Percentiles rank a stretch among this genome's conserved stretches.
phyloP scores from a whole-genome alignment of 768 basidiomycete genomes.

The Psilocybe subaeruginosa region DNA sequence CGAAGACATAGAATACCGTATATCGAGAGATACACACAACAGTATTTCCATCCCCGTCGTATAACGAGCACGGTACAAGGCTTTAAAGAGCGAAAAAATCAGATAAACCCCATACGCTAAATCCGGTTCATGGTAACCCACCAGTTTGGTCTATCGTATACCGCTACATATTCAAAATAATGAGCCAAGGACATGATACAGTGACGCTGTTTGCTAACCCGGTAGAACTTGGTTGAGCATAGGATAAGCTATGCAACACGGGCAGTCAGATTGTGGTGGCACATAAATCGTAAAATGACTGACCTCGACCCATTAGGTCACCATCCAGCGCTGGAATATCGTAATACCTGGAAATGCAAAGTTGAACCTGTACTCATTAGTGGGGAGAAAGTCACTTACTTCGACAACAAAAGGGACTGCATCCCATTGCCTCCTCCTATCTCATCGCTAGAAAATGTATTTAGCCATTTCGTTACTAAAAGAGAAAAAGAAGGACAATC shows the following conservation, averaged over 20 bases:
- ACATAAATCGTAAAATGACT: slow-evolving; percentile 7
- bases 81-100: slow-evolving; percentile 11
- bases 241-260: slow-evolving; percentile 30
- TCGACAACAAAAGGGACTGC: slow-evolving; percentile 35
- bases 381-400: slow-evolving; percentile 23
- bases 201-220: slow-evolving; percentile 14
- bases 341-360: slow-evolving; percentile 30
- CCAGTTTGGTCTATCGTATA: slow-evolving; percentile 35
- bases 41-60: slow-evolving; percentile 33
- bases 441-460: slow-evolving; percentile 28
- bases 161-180: slow-evolving; percentile 21
- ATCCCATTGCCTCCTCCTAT: slow-evolving; percentile 51
- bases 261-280: background rate
- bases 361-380: no score
- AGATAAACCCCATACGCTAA: no score
- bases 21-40: slow-evolving; percentile 21
- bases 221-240: slow-evolving; percentile 34
- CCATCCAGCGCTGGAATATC: slow-evolving; percentile 45
- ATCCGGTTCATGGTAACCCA: slow-evolving; percentile 9
- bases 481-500: slow-evolving; percentile 1
- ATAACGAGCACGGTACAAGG: slow-evolving; percentile 30
- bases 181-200: background rate
- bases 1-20: background rate
- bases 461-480: background rate
- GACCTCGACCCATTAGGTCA: slow-evolving; percentile 50